phyloP scores from a whole-genome alignment of 1,284 basidiomycete genomes.

The Apiotrichum montevideense region DNA sequence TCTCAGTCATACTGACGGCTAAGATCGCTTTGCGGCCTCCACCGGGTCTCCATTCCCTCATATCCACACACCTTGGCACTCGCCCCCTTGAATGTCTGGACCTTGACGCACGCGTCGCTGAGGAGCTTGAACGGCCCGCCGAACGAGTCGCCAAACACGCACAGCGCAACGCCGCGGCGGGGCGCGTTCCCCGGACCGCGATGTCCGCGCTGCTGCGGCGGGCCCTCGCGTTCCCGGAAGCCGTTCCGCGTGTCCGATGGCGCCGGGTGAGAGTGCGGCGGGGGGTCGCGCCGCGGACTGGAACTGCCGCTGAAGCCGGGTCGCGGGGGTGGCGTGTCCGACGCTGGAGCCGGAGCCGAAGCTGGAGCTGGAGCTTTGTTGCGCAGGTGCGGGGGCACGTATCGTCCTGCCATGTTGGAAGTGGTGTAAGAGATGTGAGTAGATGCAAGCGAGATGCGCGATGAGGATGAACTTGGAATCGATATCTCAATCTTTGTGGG shows the following conservation, averaged over 20 bases:
- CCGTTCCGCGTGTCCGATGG: no score
- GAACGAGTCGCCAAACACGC: conserved; percentile 42
- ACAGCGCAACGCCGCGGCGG: conserved; percentile 15
- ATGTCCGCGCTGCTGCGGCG: background rate
- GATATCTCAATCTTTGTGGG: no score
- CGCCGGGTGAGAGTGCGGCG: no score
- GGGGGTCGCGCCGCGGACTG: no score
- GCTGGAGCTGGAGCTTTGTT: conserved; percentile 16
- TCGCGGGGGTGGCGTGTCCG: no score
- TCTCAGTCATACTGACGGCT: no score
- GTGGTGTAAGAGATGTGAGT: background rate
- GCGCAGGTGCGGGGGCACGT: conserved; percentile 36
- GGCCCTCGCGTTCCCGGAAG: background rate
- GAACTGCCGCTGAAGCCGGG: no score
- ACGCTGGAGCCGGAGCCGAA: background rate
- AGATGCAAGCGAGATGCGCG: no score
- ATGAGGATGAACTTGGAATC: no score
- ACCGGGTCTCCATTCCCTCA: no score
- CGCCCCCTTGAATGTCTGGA: conserved; percentile 39
- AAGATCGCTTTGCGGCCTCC: no score
- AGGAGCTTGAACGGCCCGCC: conserved; percentile 41
- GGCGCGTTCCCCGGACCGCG: background rate
- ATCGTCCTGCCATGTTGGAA: conserved; percentile 15
- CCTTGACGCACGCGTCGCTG: conserved; percentile 22
- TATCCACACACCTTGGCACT: conserved; percentile 36